Evolutionary conservation across 1,284 basidiomycete species (phyloP).

Genomic region (Boletus albobrunnescens): DNA sequence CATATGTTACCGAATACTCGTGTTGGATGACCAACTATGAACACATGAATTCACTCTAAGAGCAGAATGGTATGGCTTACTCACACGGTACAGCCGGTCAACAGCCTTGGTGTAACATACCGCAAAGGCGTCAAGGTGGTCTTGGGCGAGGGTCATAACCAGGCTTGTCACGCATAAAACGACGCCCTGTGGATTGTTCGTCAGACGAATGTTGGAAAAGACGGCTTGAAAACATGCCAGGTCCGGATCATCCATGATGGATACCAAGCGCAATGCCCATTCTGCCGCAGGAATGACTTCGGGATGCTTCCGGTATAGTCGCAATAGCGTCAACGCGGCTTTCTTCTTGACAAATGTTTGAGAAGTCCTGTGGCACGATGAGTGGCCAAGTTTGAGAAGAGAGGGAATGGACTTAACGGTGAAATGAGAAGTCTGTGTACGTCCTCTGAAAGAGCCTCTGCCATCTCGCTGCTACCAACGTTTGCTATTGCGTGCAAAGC

Average conservation of each 20-base stretch:
- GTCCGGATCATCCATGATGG: conserved; percentile 92
- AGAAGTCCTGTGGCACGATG: conserved; percentile 67
- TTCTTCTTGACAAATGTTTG: conserved; percentile 97
- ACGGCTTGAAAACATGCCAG: conserved; percentile 48
- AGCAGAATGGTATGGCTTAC: conserved; percentile 23
- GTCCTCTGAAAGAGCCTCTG: conserved; percentile 88
- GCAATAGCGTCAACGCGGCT: conserved; percentile 88
- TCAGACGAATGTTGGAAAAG: conserved; percentile 9
- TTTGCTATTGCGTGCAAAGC: conserved; percentile 98
- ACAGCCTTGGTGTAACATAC: conserved; percentile 95
- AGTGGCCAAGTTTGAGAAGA: conserved; percentile 1
- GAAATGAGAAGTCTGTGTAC: conserved; percentile 95
- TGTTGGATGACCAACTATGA: conserved; percentile 83
- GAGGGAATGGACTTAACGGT: conserved; percentile 59
- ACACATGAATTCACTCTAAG: conserved; percentile 17
- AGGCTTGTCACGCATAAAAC: conserved; percentile 91
- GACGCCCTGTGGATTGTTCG: conserved; percentile 63
- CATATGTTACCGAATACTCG: conserved; percentile 84
- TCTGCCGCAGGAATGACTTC: conserved; percentile 90
- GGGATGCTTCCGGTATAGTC: conserved; percentile 94
- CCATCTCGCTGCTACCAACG: conserved; percentile 97
- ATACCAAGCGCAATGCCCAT: conserved; percentile 93
- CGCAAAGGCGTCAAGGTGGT: conserved; percentile 84
- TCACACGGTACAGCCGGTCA: conserved; percentile 79
- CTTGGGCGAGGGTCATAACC: conserved; percentile 93